Evolutionary conservation across 805 yeast species (phyloP).

Genomic region (Metschnikowia henanensis): DNA sequence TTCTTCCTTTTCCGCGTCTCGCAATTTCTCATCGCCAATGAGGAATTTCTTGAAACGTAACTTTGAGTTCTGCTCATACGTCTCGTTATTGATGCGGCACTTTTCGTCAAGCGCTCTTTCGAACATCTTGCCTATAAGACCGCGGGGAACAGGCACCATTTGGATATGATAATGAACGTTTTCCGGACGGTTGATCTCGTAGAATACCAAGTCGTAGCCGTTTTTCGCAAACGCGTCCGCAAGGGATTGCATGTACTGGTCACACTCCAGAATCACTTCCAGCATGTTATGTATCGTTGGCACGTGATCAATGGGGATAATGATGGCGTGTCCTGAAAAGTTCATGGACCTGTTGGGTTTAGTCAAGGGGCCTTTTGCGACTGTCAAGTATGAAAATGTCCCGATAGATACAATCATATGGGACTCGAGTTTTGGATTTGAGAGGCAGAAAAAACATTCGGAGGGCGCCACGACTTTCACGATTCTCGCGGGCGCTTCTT

Average conservation of each 20-base stretch:
- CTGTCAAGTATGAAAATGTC: slow-evolving; percentile 61
- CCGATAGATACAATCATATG: slow-evolving; percentile 84
- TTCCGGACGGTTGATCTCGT: slow-evolving; percentile 62
- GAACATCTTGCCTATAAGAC: slow-evolving; percentile 38
- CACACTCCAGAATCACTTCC: slow-evolving; percentile 40
- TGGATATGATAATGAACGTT: slow-evolving; percentile 80
- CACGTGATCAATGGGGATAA: slow-evolving; percentile 76
- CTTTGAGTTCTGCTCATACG: slow-evolving; percentile 40
- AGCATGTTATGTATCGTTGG: slow-evolving; percentile 31
- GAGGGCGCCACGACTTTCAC: slow-evolving; percentile 51
- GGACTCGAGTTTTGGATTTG: slow-evolving; percentile 73
- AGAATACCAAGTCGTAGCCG: slow-evolving; percentile 56
- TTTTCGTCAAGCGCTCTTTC: slow-evolving; percentile 46
- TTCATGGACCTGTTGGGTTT: slow-evolving; percentile 44
- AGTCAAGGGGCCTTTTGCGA: slow-evolving; percentile 85
- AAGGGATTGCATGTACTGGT: slow-evolving; percentile 47
- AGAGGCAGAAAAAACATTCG: slow-evolving; percentile 78
- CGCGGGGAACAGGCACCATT: slow-evolving; percentile 63
- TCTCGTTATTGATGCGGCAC: slow-evolving; percentile 46
- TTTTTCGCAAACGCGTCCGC: slow-evolving; percentile 44
- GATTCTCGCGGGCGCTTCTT: not conserved
- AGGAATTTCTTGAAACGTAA: slow-evolving; percentile 41
- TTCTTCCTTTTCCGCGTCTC: slow-evolving; percentile 11
- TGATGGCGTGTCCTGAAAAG: slow-evolving; percentile 80
- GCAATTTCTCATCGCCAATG: slow-evolving; percentile 13